Conservation (phyloP, 2,329 filamentous ascomycete genomes). For the Arthrobotrys sinensis region DNA sequence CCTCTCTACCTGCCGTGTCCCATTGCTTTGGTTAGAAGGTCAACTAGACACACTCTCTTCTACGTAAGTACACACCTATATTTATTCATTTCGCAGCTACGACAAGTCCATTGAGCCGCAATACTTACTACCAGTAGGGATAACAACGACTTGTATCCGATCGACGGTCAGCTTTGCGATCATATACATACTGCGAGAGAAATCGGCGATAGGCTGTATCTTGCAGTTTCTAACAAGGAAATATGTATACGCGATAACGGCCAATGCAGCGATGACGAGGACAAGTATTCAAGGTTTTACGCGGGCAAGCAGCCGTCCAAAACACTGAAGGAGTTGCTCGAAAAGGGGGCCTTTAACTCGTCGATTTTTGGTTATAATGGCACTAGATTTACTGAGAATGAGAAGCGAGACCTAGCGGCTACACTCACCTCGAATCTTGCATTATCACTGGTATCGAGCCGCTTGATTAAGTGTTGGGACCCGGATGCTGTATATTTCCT, state of each 20-base stretch:
- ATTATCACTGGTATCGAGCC: slow-evolving; percentile 7
- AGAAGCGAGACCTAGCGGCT: slow-evolving; percentile 19
- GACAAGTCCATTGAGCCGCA: not conserved
- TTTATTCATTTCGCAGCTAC: not conserved
- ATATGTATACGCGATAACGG: slow-evolving; percentile 12
- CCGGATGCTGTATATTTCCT: slow-evolving; percentile 27
- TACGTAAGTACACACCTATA: not conserved
- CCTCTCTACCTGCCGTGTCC: slow-evolving; percentile 26
- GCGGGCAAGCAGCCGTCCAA: slow-evolving; percentile 18
- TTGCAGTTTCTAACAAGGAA: slow-evolving; percentile 12
- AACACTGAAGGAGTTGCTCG: slow-evolving; percentile 21
- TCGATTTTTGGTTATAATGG: slow-evolving; percentile 18
- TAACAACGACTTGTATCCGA: slow-evolving; percentile 10
- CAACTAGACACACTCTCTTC: slow-evolving; percentile 18
- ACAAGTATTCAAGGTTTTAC: slow-evolving; percentile 12
- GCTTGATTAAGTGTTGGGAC: slow-evolving; percentile 22
- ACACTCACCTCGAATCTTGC: slow-evolving; percentile 21
- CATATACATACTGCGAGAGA: slow-evolving; percentile 23
- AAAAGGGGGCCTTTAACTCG: slow-evolving; percentile 24
- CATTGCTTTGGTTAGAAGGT: slow-evolving; percentile 18
- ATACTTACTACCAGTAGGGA: slow-evolving; percentile 3
- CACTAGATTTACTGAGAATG: slow-evolving; percentile 9
- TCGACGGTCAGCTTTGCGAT: slow-evolving; percentile 16
- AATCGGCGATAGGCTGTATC: slow-evolving; percentile 12
- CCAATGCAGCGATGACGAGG: not conserved